Percentiles rank a stretch among this genome's conserved stretches.
Conservation (phyloP, 257 asterid genomes). For the Euphrasia confusa region DNA sequence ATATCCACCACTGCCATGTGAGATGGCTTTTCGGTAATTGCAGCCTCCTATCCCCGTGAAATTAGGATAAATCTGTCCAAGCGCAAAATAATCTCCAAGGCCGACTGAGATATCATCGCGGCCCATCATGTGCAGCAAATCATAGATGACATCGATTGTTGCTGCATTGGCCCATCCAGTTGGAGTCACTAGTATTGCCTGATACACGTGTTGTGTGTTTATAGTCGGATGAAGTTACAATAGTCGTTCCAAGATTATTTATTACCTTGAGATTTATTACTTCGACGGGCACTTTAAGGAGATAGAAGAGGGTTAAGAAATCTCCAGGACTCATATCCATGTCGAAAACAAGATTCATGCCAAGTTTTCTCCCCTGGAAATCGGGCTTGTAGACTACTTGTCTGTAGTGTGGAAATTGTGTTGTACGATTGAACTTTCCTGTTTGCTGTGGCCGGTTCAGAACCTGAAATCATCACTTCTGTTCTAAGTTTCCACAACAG, state of each 20-base stretch:
- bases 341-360: conserved; percentile 70
- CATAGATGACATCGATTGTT: conserved; percentile 72
- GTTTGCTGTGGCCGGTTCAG: conserved; percentile 46
- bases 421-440: conserved; percentile 62
- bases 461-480: conserved; percentile 37
- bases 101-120: conserved; percentile 88
- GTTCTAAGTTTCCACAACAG: too few species aligned
- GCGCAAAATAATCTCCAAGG: conserved; percentile 60
- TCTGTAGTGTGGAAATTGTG: conserved; percentile 51
- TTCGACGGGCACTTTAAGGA: conserved; percentile 69
- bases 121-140: conserved; percentile 91
- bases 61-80: conserved; percentile 47
- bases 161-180: conserved; percentile 97
- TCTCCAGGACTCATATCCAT: conserved; percentile 97
- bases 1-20: conserved; percentile 80
- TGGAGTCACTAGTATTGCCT: conserved; percentile 76
- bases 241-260: neutral
- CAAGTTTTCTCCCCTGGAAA: conserved; percentile 40
- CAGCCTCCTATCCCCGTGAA: conserved; percentile 60
- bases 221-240: neutral
- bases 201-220: neutral
- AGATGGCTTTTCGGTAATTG: conserved; percentile 66
- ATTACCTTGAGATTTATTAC: conserved; percentile 69
- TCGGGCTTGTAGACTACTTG: conserved; percentile 51
- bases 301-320: conserved; percentile 75